Evolutionary conservation across 306 rosid species (phyloP).

Genomic region (Fragaria iinumae): DNA sequence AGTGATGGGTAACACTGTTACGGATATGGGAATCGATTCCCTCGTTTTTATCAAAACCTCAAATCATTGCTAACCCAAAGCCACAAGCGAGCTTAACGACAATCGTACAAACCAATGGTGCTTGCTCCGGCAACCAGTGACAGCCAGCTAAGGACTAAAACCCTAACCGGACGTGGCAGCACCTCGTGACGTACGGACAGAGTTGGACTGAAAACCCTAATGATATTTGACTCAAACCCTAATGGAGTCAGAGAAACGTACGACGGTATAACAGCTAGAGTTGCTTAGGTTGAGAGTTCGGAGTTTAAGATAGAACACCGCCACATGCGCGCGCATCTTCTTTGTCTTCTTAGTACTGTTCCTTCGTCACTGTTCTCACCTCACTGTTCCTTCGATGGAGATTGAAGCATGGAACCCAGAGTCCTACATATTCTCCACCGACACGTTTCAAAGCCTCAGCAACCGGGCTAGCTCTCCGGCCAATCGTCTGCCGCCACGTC

Average conservation of each 20-base stretch:
- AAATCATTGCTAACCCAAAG: not conserved
- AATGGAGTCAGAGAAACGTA: not conserved
- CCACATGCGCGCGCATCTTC: constrained; percentile 6
- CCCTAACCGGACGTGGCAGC: not conserved
- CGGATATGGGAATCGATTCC: not conserved
- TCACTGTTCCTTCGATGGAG: not conserved
- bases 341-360: not conserved
- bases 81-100: not conserved
- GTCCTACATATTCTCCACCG: constrained; percentile 30
- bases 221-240: not conserved
- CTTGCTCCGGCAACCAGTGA: not conserved
- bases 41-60: not conserved
- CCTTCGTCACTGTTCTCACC: too few species aligned
- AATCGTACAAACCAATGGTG: not conserved
- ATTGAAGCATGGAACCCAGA: not conserved
- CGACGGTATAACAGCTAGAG: not conserved
- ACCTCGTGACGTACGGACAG: not conserved
- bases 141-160: not conserved
- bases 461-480: not conserved
- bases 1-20: not conserved
- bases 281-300: not conserved
- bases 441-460: constrained; percentile 36
- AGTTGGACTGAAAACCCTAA: not conserved
- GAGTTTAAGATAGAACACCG: constrained; percentile 2
- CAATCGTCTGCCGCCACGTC: constrained; percentile 28